Conservation (phyloP, 805 yeast species). For the Candida silvicultrix region DNA sequence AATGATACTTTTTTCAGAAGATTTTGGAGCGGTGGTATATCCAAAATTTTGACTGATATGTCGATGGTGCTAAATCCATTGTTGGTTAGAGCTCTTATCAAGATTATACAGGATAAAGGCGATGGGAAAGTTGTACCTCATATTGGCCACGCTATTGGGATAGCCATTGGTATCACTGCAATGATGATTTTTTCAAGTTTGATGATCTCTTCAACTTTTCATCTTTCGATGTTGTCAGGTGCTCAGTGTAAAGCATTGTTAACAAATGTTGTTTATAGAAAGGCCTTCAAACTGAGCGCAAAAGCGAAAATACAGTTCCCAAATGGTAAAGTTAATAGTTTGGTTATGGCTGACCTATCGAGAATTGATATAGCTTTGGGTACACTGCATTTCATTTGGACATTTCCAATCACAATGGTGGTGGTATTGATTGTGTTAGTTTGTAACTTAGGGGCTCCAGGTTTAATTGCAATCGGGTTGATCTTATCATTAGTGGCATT, state of each 20-base stretch:
- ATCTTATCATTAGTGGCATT: slow-evolving; percentile 31
- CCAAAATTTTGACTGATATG: slow-evolving; percentile 25
- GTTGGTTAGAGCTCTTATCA: slow-evolving; percentile 56
- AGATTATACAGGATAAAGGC: slow-evolving; percentile 48
- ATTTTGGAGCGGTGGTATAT: slow-evolving; percentile 28
- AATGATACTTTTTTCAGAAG: slow-evolving; percentile 27
- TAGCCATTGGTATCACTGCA: slow-evolving; percentile 60
- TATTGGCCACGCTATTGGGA: slow-evolving; percentile 62
- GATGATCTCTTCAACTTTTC: slow-evolving; percentile 57
- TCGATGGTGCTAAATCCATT: slow-evolving; percentile 55
- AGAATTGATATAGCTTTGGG: slow-evolving; percentile 74
- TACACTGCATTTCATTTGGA: slow-evolving; percentile 56
- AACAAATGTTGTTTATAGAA: slow-evolving; percentile 63
- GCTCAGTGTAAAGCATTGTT: slow-evolving; percentile 65
- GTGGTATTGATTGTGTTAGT: slow-evolving; percentile 60
- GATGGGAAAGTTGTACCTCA: slow-evolving; percentile 34
- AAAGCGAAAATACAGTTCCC: slow-evolving; percentile 55
- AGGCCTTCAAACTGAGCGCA: slow-evolving; percentile 56
- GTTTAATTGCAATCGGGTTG: slow-evolving; percentile 65
- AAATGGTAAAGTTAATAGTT: slow-evolving; percentile 64
- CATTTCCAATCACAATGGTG: slow-evolving; percentile 58
- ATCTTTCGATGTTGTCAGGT: slow-evolving; percentile 56
- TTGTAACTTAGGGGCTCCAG: slow-evolving; percentile 64
- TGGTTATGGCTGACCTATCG: slow-evolving; percentile 77
- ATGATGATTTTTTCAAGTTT: slow-evolving; percentile 46